Percentiles rank a stretch among this genome's conserved stretches.
Evolutionary conservation across 805 yeast species (phyloP).

Genomic region (Pachysolen tannophilus): DNA sequence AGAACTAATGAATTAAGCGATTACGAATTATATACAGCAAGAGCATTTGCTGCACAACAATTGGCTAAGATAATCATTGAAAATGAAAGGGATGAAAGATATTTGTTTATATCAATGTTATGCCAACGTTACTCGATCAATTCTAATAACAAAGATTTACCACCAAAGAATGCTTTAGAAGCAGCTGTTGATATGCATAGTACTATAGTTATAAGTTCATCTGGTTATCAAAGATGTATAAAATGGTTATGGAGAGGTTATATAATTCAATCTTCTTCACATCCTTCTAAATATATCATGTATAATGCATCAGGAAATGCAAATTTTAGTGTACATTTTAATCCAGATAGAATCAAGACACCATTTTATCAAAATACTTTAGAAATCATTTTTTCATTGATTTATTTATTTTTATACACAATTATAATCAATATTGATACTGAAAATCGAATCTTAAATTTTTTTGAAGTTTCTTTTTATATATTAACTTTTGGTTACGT

Average conservation of each 20-base stretch:
- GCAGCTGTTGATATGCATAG: conserved; percentile 82
- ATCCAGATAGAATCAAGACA: conserved; percentile 77
- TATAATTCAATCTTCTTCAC: conserved; percentile 68
- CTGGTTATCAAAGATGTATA: conserved; percentile 80
- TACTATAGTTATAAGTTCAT: conserved; percentile 65
- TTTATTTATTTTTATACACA: conserved; percentile 57
- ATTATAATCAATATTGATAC: conserved; percentile 53
- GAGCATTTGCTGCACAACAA: conserved; percentile 66
- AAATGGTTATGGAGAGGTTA: conserved; percentile 93
- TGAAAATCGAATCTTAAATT: conserved; percentile 25
- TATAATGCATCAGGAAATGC: conserved; percentile 54
- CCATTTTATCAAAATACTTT: conserved; percentile 74
- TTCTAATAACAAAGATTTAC: conserved; percentile 51
- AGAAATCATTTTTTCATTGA: conserved; percentile 58
- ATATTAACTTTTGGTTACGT: conserved; percentile 60
- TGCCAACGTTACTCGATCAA: conserved; percentile 68
- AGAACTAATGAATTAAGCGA: conserved; percentile 56
- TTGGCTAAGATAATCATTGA: conserved; percentile 69
- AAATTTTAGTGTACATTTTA: conserved; percentile 54
- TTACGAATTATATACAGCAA: conserved; percentile 48
- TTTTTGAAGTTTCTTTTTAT: conserved; percentile 50
- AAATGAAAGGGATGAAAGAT: conserved; percentile 45
- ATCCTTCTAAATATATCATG: conserved; percentile 61
- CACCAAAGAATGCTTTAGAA: conserved; percentile 72
- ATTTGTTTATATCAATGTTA: conserved; percentile 65